These are phyloP conservation scores for Lyophyllum semitale DNA, from an alignment of 768 basidiomycete genomes.

Conservation along the genomic window DNA sequence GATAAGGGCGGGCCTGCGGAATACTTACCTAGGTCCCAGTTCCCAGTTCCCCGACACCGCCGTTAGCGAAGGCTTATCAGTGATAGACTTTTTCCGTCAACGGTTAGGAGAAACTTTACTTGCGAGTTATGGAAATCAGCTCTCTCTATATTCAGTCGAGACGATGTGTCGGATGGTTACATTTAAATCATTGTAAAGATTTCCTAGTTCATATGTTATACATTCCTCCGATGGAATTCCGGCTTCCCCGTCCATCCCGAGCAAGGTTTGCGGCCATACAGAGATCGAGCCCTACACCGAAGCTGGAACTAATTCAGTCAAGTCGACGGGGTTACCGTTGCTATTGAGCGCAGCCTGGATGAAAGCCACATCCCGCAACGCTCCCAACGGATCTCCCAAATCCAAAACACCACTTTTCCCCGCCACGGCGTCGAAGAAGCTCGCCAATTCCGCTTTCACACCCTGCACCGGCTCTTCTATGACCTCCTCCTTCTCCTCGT, in stretches of 20 bases:
- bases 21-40: no score
- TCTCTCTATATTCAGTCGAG: background rate
- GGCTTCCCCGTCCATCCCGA: background rate
- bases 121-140: background rate
- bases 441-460: conserved; percentile 55
- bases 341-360: conserved; percentile 79
- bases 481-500: conserved; percentile 49
- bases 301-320: conserved; percentile 38
- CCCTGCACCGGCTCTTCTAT: conserved; percentile 53
- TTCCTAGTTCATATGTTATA: background rate
- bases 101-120: background rate
- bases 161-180: no score
- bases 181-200: background rate
- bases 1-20: no score
- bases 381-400: conserved; percentile 60
- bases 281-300: background rate
- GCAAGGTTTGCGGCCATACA: background rate
- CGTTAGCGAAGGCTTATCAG: background rate
- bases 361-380: conserved; percentile 75
- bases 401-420: conserved; percentile 48
- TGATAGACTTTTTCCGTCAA: background rate
- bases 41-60: background rate
- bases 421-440: conserved; percentile 59
- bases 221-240: background rate
- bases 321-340: conserved; percentile 58